Conservation (phyloP, 768 basidiomycete genomes). For the Floccularia luteovirens region DNA sequence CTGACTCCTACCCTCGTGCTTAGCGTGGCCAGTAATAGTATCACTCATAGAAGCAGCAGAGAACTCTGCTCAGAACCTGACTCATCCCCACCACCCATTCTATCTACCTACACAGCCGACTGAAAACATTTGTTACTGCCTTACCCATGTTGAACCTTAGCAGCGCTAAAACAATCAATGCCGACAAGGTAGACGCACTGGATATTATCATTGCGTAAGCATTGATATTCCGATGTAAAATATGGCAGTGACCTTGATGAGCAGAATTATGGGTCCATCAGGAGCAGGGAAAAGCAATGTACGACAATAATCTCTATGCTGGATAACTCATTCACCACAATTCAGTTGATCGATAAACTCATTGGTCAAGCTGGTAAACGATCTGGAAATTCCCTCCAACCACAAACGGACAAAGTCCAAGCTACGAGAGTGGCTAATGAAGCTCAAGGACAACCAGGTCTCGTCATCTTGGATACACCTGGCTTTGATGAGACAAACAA, state of each 20-base stretch:
- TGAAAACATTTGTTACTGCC: not conserved
- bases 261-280: slow-evolving; percentile 19
- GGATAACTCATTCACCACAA: not conserved
- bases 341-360: slow-evolving; percentile 17
- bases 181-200: not conserved
- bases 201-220: not conserved
- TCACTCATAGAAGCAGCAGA: not conserved
- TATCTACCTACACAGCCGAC: not conserved
- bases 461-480: too few species aligned
- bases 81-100: not conserved
- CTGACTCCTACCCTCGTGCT: too few species aligned
- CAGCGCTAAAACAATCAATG: not conserved
- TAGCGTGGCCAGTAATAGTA: not conserved
- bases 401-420: slow-evolving; percentile 28
- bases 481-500: slow-evolving; percentile 25
- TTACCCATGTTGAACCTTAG: not conserved
- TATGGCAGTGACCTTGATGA: not conserved
- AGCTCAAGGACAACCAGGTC: too few species aligned
- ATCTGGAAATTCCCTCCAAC: slow-evolving; percentile 16
- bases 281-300: slow-evolving; percentile 23
- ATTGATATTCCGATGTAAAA: not conserved
- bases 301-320: not conserved
- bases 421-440: slow-evolving; percentile 19
- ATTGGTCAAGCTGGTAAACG: slow-evolving; percentile 7
- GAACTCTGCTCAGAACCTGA: not conserved